phyloP scores from a whole-genome alignment of 1,284 basidiomycete species.

The Leccinum subrobustum region DNA sequence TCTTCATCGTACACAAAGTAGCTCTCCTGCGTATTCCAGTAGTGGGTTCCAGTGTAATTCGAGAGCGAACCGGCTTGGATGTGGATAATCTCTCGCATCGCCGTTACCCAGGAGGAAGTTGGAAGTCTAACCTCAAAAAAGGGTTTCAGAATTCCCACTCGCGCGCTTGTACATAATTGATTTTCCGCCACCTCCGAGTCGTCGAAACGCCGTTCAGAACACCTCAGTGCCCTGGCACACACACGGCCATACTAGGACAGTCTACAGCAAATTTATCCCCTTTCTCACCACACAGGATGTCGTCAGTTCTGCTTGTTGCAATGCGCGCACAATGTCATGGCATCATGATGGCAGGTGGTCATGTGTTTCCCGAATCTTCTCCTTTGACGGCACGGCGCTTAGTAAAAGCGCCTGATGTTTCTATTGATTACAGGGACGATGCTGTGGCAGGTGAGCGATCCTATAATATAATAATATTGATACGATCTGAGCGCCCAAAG shows the following conservation, averaged over 20 bases:
- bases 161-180: background rate
- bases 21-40: conserved; percentile 76
- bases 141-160: conserved; percentile 12
- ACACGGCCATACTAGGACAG: background rate
- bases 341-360: background rate
- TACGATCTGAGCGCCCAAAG: background rate
- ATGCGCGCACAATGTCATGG: background rate
- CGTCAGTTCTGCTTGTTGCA: background rate
- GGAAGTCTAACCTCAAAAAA: background rate
- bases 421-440: background rate
- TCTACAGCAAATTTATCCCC: conserved; percentile 1
- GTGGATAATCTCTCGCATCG: conserved; percentile 76
- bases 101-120: background rate
- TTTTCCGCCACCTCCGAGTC: background rate
- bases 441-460: background rate
- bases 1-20: conserved; percentile 58
- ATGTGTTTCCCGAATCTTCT: background rate
- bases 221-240: background rate
- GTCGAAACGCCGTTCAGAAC: background rate
- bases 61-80: conserved; percentile 68
- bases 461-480: background rate
- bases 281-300: conserved; percentile 6
- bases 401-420: background rate
- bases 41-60: conserved; percentile 72
- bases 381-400: background rate